Base-by-base conservation (phyloP, 2,329 filamentous ascomycete genomes). In the Hansfordia pulvinata region DNA sequence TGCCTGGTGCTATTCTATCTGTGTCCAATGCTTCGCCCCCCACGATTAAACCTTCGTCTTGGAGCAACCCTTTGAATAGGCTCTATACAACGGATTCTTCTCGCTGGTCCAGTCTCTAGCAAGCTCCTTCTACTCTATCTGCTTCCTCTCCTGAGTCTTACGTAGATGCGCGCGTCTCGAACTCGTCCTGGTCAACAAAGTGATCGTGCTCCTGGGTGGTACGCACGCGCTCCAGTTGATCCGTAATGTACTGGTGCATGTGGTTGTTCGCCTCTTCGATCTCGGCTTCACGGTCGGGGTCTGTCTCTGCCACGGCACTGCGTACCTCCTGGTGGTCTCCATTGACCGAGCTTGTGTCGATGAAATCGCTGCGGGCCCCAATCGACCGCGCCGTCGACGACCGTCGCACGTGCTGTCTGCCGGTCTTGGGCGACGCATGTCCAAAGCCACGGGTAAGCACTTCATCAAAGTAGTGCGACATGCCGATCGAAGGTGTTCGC, bases 401-500 rank as follows among this genome's bases (percentile, higher is more conserved):
- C 30, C 84, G 75, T 19, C 83, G 76, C 40, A 88, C 61, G 11
- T 61, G 58, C 12, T 64, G 65, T 37, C 58, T 64, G 9, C 52
- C 47, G 8, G 53, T 50, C 14, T 44, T 48, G 4, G 51, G 38
- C n/a, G 58, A 56, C 26, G 54, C 50, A 15, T 40, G 32, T 10
- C 37, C 39, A 13, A 61, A 42, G 35, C 67, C 56, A 19, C 76
- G 69, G 28, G 66, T 65, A 51, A 93, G 79, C 32, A 85, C 72
- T 44, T 96, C 88, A 43, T 96, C 88, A 47, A 96, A 96, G 62
- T 96, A 96, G 50, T 94, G 86, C 6, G 79, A 69, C 54, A 92
- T 88, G 20, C 77, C 84, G 2, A 73, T 70, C 3, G 77, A 74
- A 2, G 88, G 86, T 3, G 85, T 92, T 26, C 85, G 80, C 10